Evolutionary conservation across 164 flowering plant genomes (phyloP).

Genomic region (Euptelea pleiosperma): DNA sequence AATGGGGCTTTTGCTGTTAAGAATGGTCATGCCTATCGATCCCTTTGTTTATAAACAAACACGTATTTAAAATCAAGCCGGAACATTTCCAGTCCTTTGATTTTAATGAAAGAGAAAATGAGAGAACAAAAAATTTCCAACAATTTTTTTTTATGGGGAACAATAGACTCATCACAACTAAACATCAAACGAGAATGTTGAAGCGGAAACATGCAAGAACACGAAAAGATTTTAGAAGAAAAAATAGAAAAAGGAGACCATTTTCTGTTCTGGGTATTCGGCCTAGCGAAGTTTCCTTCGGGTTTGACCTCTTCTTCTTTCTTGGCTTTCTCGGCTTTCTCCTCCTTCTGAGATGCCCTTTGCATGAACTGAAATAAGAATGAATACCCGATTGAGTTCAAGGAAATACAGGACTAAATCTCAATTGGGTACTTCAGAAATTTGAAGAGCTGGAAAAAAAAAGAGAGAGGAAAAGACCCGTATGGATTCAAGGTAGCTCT

Average conservation of each 20-base stretch:
- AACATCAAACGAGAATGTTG: background rate
- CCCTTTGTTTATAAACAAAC: too few species aligned
- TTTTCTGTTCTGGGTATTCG: slow-evolving; percentile 36
- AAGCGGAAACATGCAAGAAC: background rate
- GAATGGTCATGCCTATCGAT: too few species aligned
- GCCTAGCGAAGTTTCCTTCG: slow-evolving; percentile 33
- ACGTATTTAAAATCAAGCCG: too few species aligned
- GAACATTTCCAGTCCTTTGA: background rate
- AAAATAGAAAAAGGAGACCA: slow-evolving; percentile 36
- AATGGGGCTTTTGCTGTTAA: too few species aligned
- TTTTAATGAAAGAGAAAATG: background rate
- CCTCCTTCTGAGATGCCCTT: slow-evolving; percentile 63
- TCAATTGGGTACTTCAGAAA: background rate
- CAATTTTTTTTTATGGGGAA: background rate
- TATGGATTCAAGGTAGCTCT: slow-evolving; percentile 8
- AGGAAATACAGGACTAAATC: slow-evolving; percentile 6
- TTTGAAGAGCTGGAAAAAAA: background rate
- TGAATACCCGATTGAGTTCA: background rate
- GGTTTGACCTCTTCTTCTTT: slow-evolving; percentile 56
- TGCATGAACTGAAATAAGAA: slow-evolving; percentile 68
- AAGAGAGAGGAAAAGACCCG: slow-evolving; percentile 8
- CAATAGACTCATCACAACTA: background rate
- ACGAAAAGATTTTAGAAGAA: background rate
- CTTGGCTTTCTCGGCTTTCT: slow-evolving; percentile 48
- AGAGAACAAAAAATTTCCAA: background rate